phyloP scores from a whole-genome alignment of 495 filamentous ascomycete species.

The Daldinia bambusicola region DNA sequence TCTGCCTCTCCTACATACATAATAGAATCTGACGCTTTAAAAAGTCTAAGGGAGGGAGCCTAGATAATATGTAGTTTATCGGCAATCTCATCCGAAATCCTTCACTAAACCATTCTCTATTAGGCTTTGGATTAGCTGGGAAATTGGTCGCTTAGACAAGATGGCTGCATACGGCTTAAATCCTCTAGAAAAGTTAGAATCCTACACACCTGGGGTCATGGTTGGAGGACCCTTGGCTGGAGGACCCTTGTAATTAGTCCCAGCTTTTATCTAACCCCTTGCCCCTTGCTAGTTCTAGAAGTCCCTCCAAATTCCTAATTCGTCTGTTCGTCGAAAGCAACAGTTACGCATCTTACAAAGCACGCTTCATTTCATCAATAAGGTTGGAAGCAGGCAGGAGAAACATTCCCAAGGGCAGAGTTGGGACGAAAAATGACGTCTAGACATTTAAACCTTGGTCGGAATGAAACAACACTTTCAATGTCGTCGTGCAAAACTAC shows the following conservation, averaged over 20 bases:
- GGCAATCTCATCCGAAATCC: conserved; percentile 38
- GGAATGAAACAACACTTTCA: conserved; percentile 25
- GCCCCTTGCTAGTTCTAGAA: conserved; percentile 40
- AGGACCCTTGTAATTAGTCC: conserved; percentile 11
- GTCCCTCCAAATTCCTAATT: conserved; percentile 19
- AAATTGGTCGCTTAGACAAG: conserved; percentile 30
- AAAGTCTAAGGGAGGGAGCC: neutral
- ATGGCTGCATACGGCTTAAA: conserved; percentile 17
- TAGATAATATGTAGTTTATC: neutral
- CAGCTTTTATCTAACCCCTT: conserved; percentile 13
- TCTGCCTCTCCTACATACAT: conserved; percentile 18
- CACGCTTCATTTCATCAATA: conserved; percentile 22
- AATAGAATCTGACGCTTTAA: conserved; percentile 9
- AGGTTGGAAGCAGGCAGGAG: conserved; percentile 35
- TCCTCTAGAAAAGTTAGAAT: conserved; percentile 16
- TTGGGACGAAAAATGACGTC: conserved; percentile 43
- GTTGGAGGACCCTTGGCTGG: conserved; percentile 6
- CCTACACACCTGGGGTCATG: conserved; percentile 16
- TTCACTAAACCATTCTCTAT: conserved; percentile 21
- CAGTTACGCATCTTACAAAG: conserved; percentile 6
- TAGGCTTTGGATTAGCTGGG: neutral
- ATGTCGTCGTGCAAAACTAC: conserved; percentile 10
- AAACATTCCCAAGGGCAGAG: conserved; percentile 34
- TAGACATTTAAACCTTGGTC: neutral
- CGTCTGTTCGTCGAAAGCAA: neutral